phyloP scores from a whole-genome alignment of 768 basidiomycete species.

The Amanita exitialis region DNA sequence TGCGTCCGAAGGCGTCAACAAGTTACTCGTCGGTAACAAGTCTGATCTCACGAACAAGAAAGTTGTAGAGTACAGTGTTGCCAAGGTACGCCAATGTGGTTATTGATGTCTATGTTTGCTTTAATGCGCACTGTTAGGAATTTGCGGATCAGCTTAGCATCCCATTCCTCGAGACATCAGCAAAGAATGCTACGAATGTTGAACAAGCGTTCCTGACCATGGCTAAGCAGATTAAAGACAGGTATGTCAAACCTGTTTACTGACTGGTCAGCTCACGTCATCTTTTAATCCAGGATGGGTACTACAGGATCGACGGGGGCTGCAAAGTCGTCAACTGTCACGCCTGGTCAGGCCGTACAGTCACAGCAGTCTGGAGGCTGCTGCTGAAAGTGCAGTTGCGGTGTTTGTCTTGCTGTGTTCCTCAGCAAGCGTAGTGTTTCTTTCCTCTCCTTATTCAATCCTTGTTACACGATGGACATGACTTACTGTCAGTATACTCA shows the following conservation, averaged over 20 bases:
- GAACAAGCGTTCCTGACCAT: constrained; percentile 99
- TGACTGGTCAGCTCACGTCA: neutral
- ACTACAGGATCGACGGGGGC: constrained; percentile 66
- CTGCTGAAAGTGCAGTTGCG: constrained; percentile 43
- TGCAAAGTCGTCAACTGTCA: constrained; percentile 76
- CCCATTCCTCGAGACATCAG: constrained; percentile 97
- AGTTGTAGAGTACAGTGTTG: constrained; percentile 82
- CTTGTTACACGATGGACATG: constrained; percentile 4
- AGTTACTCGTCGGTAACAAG: constrained; percentile 97
- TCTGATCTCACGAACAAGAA: constrained; percentile 97
- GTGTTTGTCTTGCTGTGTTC: neutral
- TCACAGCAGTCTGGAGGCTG: constrained; percentile 66
- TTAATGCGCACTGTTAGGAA: constrained; percentile 39
- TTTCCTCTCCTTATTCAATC: constrained; percentile 1
- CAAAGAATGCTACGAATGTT: constrained; percentile 97
- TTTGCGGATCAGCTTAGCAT: constrained; percentile 92
- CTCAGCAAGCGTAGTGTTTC: neutral
- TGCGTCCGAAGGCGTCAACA: constrained; percentile 98
- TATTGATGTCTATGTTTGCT: neutral
- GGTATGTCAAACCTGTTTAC: constrained; percentile 31
- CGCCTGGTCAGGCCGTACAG: constrained; percentile 76
- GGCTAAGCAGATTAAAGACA: constrained; percentile 93
- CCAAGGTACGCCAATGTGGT: constrained; percentile 46
- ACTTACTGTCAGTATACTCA: constrained; percentile 3
- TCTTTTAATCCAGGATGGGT: constrained; percentile 54